Evolutionary conservation across 148 eudicot genomes (phyloP).

Genomic region (Chenopodium quinoa): DNA sequence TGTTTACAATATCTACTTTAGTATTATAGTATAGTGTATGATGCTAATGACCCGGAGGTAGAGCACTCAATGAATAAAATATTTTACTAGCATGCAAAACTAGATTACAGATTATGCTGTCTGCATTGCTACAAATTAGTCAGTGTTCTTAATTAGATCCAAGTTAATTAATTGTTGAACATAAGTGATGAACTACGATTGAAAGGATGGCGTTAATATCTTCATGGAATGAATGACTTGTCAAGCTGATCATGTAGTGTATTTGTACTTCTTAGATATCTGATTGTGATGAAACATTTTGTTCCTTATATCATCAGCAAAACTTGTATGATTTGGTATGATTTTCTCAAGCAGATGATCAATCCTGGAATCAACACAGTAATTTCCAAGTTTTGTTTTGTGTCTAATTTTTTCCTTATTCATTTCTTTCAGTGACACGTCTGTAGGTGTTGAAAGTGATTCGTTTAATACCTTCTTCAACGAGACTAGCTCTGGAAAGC

Average conservation of each 20-base stretch:
- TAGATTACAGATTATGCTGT: not conserved
- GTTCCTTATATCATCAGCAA: not conserved
- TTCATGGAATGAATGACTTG: not conserved
- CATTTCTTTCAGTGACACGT: slow-evolving; percentile 31
- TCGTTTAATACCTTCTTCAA: slow-evolving; percentile 43
- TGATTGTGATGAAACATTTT: not conserved
- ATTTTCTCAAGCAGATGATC: not conserved
- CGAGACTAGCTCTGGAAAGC: slow-evolving; percentile 39
- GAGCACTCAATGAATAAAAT: not conserved
- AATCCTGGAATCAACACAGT: not conserved
- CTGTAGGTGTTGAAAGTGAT: slow-evolving; percentile 33
- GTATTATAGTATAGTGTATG: too few species aligned
- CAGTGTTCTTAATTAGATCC: not conserved
- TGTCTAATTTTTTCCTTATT: not conserved
- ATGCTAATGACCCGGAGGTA: too few species aligned
- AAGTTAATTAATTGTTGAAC: not conserved
- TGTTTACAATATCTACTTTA: too few species aligned
- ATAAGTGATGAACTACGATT: not conserved
- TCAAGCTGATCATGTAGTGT: not conserved
- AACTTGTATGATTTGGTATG: not conserved
- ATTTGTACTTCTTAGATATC: not conserved
- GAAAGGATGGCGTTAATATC: not conserved
- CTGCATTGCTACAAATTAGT: not conserved
- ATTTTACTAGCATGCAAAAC: not conserved
- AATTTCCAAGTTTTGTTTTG: not conserved